phyloP scores from a whole-genome alignment of 495 filamentous ascomycete species.

The Podospora conica region DNA sequence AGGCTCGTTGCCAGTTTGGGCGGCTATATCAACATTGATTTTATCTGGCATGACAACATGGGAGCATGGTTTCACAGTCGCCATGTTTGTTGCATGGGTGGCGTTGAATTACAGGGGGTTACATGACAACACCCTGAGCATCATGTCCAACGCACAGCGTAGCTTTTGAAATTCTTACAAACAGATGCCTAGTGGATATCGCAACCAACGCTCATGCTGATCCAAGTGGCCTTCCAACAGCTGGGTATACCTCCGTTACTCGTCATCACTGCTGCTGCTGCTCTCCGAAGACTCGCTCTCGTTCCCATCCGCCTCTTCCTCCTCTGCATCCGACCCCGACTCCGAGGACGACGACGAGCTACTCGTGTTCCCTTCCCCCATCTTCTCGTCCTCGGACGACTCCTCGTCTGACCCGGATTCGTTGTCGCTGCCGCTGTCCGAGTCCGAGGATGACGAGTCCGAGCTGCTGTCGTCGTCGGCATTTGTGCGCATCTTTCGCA shows the following conservation, averaged over 20 bases:
- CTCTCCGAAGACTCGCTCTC: slow-evolving; percentile 11
- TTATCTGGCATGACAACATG: neutral
- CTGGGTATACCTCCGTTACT: slow-evolving; percentile 2
- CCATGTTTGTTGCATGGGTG: neutral
- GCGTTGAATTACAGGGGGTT: neutral
- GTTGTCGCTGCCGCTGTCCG: slow-evolving; percentile 21
- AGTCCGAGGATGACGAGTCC: slow-evolving; percentile 22
- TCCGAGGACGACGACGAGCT: slow-evolving; percentile 28
- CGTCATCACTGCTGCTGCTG: slow-evolving; percentile 12
- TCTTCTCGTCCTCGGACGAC: slow-evolving; percentile 22
- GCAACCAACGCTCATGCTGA: neutral
- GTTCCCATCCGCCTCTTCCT: slow-evolving; percentile 14
- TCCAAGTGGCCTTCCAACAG: neutral
- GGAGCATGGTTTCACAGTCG: neutral
- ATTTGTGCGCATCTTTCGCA: slow-evolving; percentile 45
- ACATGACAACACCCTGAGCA: neutral
- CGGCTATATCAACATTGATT: neutral
- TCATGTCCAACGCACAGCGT: neutral
- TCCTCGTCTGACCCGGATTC: slow-evolving; percentile 26
- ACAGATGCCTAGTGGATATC: neutral
- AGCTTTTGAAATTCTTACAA: neutral
- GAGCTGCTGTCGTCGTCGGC: slow-evolving; percentile 27
- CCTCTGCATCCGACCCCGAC: slow-evolving; percentile 19
- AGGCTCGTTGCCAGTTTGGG: neutral
- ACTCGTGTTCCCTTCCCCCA: slow-evolving; percentile 22